Percentiles rank a stretch among this genome's conserved stretches.
Evolutionary conservation across 2,329 filamentous ascomycete genomes (phyloP).

Genomic region (Hyphodiscus sp.): DNA sequence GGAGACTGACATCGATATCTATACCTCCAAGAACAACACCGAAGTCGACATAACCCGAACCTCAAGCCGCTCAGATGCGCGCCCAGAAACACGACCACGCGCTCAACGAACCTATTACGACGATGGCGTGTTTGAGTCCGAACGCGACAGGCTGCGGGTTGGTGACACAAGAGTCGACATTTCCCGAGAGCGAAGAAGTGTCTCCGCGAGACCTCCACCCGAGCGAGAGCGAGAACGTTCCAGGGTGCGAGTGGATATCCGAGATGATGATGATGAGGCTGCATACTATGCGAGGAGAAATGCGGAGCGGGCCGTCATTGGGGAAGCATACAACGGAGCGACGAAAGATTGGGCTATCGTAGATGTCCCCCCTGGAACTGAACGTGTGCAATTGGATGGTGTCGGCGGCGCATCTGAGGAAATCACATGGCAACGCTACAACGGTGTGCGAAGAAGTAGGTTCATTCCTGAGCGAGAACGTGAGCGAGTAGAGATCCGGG

Average conservation of each 20-base stretch:
- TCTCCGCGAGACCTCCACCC: conserved; percentile 21
- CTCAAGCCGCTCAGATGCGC: not conserved
- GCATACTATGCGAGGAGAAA: conserved; percentile 62
- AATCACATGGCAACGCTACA: conserved; percentile 73
- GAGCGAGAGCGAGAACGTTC: not conserved
- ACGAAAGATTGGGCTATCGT: conserved; percentile 76
- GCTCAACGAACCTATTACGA: conserved; percentile 50
- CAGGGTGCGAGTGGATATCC: conserved; percentile 16
- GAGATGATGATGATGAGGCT: conserved; percentile 42
- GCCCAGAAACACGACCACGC: conserved; percentile 2
- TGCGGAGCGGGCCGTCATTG: conserved; percentile 60
- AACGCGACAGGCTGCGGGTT: conserved; percentile 24
- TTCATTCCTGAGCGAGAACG: conserved; percentile 63
- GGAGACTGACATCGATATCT: conserved; percentile 58
- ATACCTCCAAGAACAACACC: conserved; percentile 46
- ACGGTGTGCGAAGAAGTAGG: conserved; percentile 66
- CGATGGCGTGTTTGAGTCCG: conserved; percentile 55
- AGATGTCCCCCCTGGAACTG: conserved; percentile 77
- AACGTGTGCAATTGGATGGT: conserved; percentile 76
- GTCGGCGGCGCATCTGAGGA: conserved; percentile 69
- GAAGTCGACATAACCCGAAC: conserved; percentile 47
- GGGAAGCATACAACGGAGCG: conserved; percentile 67
- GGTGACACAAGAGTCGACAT: conserved; percentile 32
- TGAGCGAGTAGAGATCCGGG: conserved; percentile 7
- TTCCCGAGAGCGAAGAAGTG: conserved; percentile 18